Evolutionary conservation across 139 green algal species (phyloP), one percentile per base, ranked within the genome.

Genomic region (Volvox reticuliferus): DNA sequence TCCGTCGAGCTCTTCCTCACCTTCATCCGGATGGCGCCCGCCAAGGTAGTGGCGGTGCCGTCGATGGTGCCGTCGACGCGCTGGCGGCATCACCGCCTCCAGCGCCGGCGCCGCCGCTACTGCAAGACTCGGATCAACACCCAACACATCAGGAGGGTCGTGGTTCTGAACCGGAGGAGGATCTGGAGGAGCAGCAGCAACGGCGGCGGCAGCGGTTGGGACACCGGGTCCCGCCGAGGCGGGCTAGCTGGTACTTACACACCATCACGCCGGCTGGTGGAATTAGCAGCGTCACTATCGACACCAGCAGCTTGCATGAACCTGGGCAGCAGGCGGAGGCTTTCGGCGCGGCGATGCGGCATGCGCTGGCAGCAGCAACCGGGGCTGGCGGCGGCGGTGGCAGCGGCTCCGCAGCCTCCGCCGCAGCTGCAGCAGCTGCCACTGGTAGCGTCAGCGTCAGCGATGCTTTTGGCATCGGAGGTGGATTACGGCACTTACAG

Each of bases 351-450:
- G 86, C 86, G 20, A 75, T 90, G 55, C 86, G 82, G 73, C 86
- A 90, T 32, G 86, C 86, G 28, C 73, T 90, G 32, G 86, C 86
- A 16, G 86, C 86, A 24, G 86, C 86, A 69, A 30, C 30, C 82
- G 65, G 33, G 24, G n/a, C n/a, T n/a, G 65, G 82, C 17, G 82
- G 32, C 32, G 30, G 55, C 37, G 28, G 69, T 44, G 37, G 80
- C 50, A 26, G 79, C 6, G 81, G 55, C 50, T n/a, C 50, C 26
- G 79, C n/a, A 21, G 79, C 50, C 44, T 55, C 50, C 50, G 78
- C n/a, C 71, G 13, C 32, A 13, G 73, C 19, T 55, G 44, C 44
- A 9, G 44, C 44, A 5, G 44, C 44, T 55, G 44, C 44, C 0
- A 37, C 18, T 0, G 69, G 9, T 28, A 89, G 84, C 68, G 37